These are phyloP conservation scores for Globisporangium yorkense DNA, from an alignment of 352 stramenopile species.

Conservation along the genomic window DNA sequence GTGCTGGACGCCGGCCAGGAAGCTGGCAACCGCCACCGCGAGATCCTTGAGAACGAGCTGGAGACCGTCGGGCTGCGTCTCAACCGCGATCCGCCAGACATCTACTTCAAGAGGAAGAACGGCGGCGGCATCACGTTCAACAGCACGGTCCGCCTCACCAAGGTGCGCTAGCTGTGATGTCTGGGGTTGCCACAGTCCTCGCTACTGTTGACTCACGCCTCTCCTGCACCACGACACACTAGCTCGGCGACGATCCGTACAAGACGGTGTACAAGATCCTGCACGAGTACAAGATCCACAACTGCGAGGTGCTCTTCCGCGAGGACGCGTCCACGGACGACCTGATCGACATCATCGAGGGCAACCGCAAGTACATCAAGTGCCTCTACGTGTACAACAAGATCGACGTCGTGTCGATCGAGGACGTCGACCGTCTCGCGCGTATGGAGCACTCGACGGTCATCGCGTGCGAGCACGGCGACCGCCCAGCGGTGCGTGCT, in stretches of 20 bases:
- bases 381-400: constrained; percentile 99
- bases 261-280: constrained; percentile 89
- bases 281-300: constrained; percentile 98
- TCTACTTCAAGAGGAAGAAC: constrained; percentile 95
- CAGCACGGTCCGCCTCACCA: constrained; percentile 93
- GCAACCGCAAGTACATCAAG: constrained; percentile 99
- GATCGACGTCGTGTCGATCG: constrained; percentile 98
- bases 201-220: constrained; percentile 2
- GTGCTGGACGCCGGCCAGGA: constrained; percentile 98
- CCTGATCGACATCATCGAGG: constrained; percentile 98
- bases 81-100: constrained; percentile 96
- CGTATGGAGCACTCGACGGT: constrained; percentile 95
- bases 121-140: constrained; percentile 95
- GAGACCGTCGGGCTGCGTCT: constrained; percentile 97
- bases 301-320: constrained; percentile 96
- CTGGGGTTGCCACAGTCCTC: not conserved
- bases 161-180: constrained; percentile 34
- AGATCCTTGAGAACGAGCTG: constrained; percentile 98
- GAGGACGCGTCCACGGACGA: constrained; percentile 97
- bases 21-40: constrained; percentile 93
- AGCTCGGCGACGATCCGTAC: constrained; percentile 84
- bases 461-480: constrained; percentile 89
- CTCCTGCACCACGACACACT: not conserved
- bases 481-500: constrained; percentile 52
- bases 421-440: constrained; percentile 97